These are phyloP conservation scores for Nemophila menziesii DNA, from an alignment of 257 asterid genomes.

Conservation along the genomic window DNA sequence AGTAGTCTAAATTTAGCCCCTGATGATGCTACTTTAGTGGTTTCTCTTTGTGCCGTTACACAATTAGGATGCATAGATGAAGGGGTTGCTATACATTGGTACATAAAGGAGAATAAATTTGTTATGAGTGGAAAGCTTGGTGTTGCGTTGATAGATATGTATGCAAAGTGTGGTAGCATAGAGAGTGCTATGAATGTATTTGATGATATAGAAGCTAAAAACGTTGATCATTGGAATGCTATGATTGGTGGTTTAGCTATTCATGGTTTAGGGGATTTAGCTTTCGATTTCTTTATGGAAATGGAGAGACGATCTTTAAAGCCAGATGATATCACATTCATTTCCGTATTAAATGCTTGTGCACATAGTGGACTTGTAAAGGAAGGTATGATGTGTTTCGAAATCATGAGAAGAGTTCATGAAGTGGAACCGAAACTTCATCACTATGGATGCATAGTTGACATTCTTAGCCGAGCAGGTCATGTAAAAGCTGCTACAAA, in stretches of 20 bases:
- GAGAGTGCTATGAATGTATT: slow-evolving; percentile 48
- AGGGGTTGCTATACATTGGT: slow-evolving; percentile 43
- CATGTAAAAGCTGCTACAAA: slow-evolving; percentile 46
- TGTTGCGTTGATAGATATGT: slow-evolving; percentile 70
- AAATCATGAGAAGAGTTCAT: slow-evolving; percentile 59
- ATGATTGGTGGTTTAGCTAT: slow-evolving; percentile 80
- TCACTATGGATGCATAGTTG: slow-evolving; percentile 83
- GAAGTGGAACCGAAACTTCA: slow-evolving; percentile 49
- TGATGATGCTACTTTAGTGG: slow-evolving; percentile 44
- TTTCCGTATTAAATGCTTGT: slow-evolving; percentile 65
- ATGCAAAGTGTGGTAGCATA: slow-evolving; percentile 73
- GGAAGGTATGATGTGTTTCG: slow-evolving; percentile 72
- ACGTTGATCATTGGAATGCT: slow-evolving; percentile 72
- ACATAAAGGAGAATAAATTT: slow-evolving; percentile 35
- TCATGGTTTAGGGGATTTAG: slow-evolving; percentile 61
- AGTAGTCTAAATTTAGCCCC: slow-evolving; percentile 39
- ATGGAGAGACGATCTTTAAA: slow-evolving; percentile 40
- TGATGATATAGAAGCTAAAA: slow-evolving; percentile 32
- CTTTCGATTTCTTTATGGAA: slow-evolving; percentile 60
- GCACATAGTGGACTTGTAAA: slow-evolving; percentile 77
- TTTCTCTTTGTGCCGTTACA: slow-evolving; percentile 64
- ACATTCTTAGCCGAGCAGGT: slow-evolving; percentile 67
- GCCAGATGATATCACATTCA: slow-evolving; percentile 69
- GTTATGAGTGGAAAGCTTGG: slow-evolving; percentile 44
- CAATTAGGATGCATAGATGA: slow-evolving; percentile 48